phyloP scores from a whole-genome alignment of 805 yeast species.

The Lipomyces orientalis region DNA sequence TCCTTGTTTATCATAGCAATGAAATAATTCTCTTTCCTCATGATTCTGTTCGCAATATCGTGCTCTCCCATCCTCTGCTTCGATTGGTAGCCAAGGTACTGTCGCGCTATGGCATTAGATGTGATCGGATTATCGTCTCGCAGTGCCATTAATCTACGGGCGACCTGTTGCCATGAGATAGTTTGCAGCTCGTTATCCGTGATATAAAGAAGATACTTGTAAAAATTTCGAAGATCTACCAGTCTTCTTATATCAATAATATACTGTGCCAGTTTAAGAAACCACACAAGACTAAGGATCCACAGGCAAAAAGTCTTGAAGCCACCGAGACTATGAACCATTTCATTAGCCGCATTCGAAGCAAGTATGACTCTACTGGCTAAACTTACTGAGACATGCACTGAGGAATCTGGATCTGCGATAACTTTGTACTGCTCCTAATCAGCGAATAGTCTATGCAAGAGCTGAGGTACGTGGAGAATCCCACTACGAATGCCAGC shows the following conservation, averaged over 20 bases:
- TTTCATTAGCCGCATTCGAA: neutral
- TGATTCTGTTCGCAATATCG: conserved; percentile 90
- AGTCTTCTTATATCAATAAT: conserved; percentile 69
- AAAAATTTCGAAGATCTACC: conserved; percentile 77
- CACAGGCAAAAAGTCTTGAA: conserved; percentile 65
- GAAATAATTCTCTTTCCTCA: conserved; percentile 93
- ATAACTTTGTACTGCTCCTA: conserved; percentile 41
- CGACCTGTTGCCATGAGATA: conserved; percentile 88
- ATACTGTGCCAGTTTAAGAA: conserved; percentile 49
- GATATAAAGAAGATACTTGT: conserved; percentile 69
- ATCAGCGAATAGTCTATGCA: conserved; percentile 74
- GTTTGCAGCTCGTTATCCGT: conserved; percentile 84
- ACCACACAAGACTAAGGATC: conserved; percentile 58
- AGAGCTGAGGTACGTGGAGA: conserved; percentile 77
- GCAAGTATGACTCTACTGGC: neutral
- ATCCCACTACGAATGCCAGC: conserved; percentile 75
- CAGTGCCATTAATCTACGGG: conserved; percentile 71
- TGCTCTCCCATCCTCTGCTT: conserved; percentile 86
- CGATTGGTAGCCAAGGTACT: conserved; percentile 50
- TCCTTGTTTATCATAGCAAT: conserved; percentile 86
- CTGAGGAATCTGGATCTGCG: conserved; percentile 53
- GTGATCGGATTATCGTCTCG: conserved; percentile 81
- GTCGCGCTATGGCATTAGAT: conserved; percentile 44
- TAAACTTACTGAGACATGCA: conserved; percentile 52
- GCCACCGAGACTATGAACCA: conserved; percentile 21